Evolutionary conservation across 129 eudicot species (phyloP).

Genomic region (Escallonia rubra): DNA sequence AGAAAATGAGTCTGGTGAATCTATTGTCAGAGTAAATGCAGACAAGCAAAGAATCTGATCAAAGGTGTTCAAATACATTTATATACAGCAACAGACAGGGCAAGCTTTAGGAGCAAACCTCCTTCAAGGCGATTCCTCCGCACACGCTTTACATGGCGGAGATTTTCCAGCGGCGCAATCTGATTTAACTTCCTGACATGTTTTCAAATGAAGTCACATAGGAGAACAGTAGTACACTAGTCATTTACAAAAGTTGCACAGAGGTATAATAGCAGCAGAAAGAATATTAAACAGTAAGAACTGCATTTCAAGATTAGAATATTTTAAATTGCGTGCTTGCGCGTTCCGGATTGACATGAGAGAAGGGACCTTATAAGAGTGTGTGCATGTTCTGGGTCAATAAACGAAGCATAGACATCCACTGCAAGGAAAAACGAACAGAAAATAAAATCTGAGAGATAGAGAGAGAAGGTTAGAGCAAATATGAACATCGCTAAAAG

Average conservation of each 20-base stretch:
- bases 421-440: conserved; percentile 34
- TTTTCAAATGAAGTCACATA: neutral
- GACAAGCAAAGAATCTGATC: too few species aligned
- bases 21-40: too few species aligned
- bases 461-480: neutral
- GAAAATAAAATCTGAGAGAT: neutral
- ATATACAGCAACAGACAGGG: neutral
- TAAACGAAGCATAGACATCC: conserved; percentile 55
- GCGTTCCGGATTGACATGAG: neutral
- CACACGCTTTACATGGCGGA: conserved; percentile 86
- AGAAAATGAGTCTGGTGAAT: too few species aligned
- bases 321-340: neutral
- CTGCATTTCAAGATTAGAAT: neutral
- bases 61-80: too few species aligned
- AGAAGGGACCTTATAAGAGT: conserved; percentile 63
- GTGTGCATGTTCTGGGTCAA: conserved; percentile 69
- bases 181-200: conserved; percentile 65
- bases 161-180: conserved; percentile 65
- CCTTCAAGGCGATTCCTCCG: conserved; percentile 45
- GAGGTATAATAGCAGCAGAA: neutral
- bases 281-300: neutral
- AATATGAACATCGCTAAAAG: conserved; percentile 7
- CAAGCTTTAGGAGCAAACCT: conserved; percentile 27
- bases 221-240: neutral
- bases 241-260: neutral